phyloP scores from a whole-genome alignment of 2,329 filamentous ascomycete species.

The Ascochyta clinopodiicola region DNA sequence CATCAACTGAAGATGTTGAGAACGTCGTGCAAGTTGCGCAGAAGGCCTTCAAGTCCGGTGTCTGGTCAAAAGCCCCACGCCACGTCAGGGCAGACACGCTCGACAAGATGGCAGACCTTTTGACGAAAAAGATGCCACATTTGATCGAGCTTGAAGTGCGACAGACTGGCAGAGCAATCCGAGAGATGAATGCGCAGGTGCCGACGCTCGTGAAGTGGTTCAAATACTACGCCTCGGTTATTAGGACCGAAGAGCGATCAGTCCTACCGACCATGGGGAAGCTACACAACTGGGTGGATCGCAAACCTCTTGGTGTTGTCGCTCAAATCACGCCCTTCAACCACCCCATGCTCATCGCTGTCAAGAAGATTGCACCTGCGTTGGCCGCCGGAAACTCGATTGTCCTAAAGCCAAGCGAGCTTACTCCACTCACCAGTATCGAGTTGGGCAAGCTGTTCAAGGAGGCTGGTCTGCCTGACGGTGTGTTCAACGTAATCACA shows the following conservation, averaged over 20 bases:
- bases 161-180: conserved; percentile 71
- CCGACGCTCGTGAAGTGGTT: conserved; percentile 72
- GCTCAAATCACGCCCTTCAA: conserved; percentile 51
- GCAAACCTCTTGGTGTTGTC: conserved; percentile 47
- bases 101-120: conserved; percentile 63
- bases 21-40: conserved; percentile 53
- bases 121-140: conserved; percentile 59
- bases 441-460: conserved; percentile 47
- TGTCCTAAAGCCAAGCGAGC: conserved; percentile 48
- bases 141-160: conserved; percentile 69
- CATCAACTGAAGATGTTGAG: conserved; percentile 55
- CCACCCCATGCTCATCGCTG: conserved; percentile 50
- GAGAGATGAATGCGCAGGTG: conserved; percentile 75
- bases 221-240: conserved; percentile 71
- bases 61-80: conserved; percentile 64
- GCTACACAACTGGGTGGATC: conserved; percentile 53
- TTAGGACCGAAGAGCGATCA: conserved; percentile 70
- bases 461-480: conserved; percentile 47
- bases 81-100: conserved; percentile 68
- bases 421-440: conserved; percentile 47
- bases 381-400: conserved; percentile 47
- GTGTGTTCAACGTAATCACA: conserved; percentile 45
- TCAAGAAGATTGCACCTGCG: conserved; percentile 50
- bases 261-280: conserved; percentile 70
- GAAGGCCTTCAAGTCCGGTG: conserved; percentile 56